A percentile compares a stretch with the other conserved stretches of the same genome.
Evolutionary conservation across 805 yeast genomes (phyloP).

Genomic region (Kluyveromyces aestuarii): DNA sequence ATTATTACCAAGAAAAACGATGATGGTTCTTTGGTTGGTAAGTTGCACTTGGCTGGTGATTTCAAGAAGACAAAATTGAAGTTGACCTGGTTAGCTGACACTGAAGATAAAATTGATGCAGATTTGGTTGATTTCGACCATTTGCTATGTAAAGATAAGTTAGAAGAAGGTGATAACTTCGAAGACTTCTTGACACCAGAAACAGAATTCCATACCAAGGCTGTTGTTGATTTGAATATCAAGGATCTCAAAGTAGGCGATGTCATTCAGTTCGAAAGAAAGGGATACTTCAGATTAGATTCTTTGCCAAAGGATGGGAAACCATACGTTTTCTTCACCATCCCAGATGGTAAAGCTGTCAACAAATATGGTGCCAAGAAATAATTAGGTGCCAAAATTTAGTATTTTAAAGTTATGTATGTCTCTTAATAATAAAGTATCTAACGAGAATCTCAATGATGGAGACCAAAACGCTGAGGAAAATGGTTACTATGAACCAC

Average conservation of each 20-base stretch:
- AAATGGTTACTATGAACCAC: conserved; percentile 78
- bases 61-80: conserved; percentile 94
- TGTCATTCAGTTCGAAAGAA: conserved; percentile 90
- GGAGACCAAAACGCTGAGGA: conserved; percentile 69
- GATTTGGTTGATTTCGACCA: conserved; percentile 90
- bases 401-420: background rate
- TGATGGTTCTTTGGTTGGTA: conserved; percentile 63
- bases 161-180: conserved; percentile 89
- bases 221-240: conserved; percentile 74
- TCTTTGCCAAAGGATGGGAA: conserved; percentile 42
- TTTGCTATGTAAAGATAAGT: conserved; percentile 86
- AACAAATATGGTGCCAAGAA: conserved; percentile 68
- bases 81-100: conserved; percentile 87
- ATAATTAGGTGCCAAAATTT: conserved; percentile 11
- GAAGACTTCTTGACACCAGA: conserved; percentile 84
- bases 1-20: conserved; percentile 63
- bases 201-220: conserved; percentile 75
- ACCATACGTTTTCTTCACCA: conserved; percentile 75
- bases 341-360: conserved; percentile 89
- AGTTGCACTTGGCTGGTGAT: conserved; percentile 87
- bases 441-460: conserved; percentile 59
- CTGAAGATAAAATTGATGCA: conserved; percentile 60
- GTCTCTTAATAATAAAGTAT: conserved; percentile 36
- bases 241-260: conserved; percentile 74
- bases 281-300: conserved; percentile 89